Evolutionary conservation across 2,329 filamentous ascomycete species (phyloP).

Genomic region (Hypoxylon sp.): DNA sequence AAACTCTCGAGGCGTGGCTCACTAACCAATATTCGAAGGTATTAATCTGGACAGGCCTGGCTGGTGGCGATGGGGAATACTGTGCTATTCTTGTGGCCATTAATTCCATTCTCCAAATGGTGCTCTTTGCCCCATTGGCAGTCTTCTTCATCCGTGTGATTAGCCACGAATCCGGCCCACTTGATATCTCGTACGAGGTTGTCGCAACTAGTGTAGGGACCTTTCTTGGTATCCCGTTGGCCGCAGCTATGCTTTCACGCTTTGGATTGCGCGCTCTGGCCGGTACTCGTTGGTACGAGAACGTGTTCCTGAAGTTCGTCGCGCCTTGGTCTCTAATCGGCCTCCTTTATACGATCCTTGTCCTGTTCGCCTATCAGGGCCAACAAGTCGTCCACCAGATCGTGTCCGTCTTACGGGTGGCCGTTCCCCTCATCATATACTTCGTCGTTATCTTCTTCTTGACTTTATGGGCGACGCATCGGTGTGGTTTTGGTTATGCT

Average conservation of each 20-base stretch:
- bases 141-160: conserved; percentile 81
- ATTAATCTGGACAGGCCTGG: conserved; percentile 82
- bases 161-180: conserved; percentile 59
- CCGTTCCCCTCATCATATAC: conserved; percentile 85
- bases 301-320: conserved; percentile 77
- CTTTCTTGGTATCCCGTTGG: conserved; percentile 88
- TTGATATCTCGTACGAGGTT: conserved; percentile 69
- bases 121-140: conserved; percentile 78
- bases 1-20: neutral
- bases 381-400: conserved; percentile 84
- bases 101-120: conserved; percentile 82
- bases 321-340: conserved; percentile 85
- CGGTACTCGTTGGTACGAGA: conserved; percentile 74
- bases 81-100: conserved; percentile 85
- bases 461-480: conserved; percentile 74
- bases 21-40: conserved; percentile 54
- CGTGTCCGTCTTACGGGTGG: conserved; percentile 84
- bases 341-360: conserved; percentile 87
- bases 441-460: conserved; percentile 81
- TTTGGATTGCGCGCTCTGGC: conserved; percentile 70
- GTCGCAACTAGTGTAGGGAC: conserved; percentile 87
- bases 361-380: conserved; percentile 88
- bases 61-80: conserved; percentile 84
- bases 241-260: conserved; percentile 82
- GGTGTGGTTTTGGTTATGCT: conserved; percentile 81